phyloP scores from a whole-genome alignment of 805 yeast species.

The Candida patagonica region DNA sequence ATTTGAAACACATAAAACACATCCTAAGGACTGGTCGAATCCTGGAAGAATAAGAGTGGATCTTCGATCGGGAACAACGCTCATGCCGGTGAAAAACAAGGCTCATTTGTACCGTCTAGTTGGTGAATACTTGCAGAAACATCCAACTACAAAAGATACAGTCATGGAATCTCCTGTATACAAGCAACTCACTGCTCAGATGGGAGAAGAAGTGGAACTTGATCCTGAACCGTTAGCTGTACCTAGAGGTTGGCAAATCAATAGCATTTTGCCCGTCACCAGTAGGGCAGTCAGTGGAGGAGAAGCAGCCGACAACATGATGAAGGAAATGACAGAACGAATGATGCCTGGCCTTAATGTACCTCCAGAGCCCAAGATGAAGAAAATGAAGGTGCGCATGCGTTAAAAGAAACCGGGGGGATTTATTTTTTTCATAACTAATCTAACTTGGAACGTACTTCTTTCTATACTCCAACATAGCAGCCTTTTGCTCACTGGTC shows the following conservation, averaged over 20 bases:
- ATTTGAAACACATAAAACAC: conserved; percentile 62
- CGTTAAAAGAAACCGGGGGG: no score
- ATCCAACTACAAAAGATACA: conserved; percentile 62
- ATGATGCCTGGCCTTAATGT: conserved; percentile 22
- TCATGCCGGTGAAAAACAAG: conserved; percentile 42
- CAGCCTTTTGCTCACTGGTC: conserved; percentile 18
- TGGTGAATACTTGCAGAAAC: conserved; percentile 48
- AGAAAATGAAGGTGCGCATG: conserved; percentile 19
- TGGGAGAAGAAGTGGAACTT: conserved; percentile 10
- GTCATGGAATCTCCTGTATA: conserved; percentile 41
- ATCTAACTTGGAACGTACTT: conserved; percentile 22
- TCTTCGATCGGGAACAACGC: conserved; percentile 36
- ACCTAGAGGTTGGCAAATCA: conserved; percentile 83
- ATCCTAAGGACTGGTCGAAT: conserved; percentile 95
- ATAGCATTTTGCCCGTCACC: conserved; percentile 79
- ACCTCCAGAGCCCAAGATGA: conserved; percentile 14
- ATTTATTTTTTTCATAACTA: not conserved
- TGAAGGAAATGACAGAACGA: conserved; percentile 21
- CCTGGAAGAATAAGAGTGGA: conserved; percentile 90
- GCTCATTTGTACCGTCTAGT: conserved; percentile 55
- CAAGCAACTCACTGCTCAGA: conserved; percentile 12
- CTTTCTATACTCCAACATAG: conserved; percentile 23
- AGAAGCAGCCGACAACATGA: conserved; percentile 55
- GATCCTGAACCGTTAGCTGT: conserved; percentile 44
- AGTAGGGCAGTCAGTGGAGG: conserved; percentile 73